A percentile compares a stretch with the other conserved stretches of the same genome.
These are phyloP conservation scores for Psilocybe cubensis DNA, from an alignment of 768 basidiomycete genomes.

Conservation along the genomic window DNA sequence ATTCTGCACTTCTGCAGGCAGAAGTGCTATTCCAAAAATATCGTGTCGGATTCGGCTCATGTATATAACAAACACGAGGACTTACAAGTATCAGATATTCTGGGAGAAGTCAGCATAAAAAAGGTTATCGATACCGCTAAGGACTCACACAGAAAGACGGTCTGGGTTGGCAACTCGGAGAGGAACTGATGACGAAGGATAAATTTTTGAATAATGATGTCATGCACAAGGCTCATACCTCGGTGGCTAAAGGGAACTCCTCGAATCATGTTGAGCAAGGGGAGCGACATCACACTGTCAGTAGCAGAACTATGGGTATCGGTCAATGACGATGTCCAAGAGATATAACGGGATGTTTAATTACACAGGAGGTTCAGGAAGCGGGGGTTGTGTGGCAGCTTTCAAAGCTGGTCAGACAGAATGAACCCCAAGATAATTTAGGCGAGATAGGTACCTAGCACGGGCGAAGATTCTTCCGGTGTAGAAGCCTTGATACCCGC, in stretches of 20 bases:
- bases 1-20: constrained; percentile 1
- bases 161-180: constrained; percentile 46
- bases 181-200: constrained; percentile 31
- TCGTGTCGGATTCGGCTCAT: not conserved
- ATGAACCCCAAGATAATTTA: not conserved
- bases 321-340: constrained; percentile 6
- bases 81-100: constrained; percentile 26
- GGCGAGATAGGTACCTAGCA: constrained; percentile 11
- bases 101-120: constrained; percentile 16
- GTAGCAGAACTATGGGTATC: constrained; percentile 39
- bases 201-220: constrained; percentile 2
- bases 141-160: constrained; percentile 39
- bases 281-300: constrained; percentile 53
- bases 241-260: constrained; percentile 51
- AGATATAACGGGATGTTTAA: constrained; percentile 8
- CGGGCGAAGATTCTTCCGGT: constrained; percentile 17
- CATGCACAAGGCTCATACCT: constrained; percentile 30
- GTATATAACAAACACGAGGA: not conserved
- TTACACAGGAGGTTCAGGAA: constrained; percentile 32
- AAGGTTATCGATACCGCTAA: not conserved
- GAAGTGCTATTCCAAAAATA: constrained; percentile 3
- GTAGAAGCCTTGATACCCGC: constrained; percentile 20
- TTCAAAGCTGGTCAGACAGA: constrained; percentile 1
- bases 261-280: constrained; percentile 47
- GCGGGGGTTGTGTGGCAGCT: constrained; percentile 11